A percentile compares a stretch with the other conserved stretches of the same genome.
Conservation (phyloP, 352 stramenopile species). For the Phytophthora hibernalis region DNA sequence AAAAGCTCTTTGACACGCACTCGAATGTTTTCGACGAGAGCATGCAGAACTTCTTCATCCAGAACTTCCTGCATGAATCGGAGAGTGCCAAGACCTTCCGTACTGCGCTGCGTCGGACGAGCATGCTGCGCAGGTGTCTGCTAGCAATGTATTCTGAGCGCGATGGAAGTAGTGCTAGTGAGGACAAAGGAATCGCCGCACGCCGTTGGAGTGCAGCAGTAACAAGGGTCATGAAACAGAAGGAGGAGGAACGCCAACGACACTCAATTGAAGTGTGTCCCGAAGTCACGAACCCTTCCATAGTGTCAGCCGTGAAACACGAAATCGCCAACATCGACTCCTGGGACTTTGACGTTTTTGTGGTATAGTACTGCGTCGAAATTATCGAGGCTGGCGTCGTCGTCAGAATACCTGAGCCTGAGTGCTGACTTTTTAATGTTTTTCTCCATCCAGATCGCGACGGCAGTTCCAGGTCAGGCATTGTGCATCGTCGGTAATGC, state of each 20-base stretch:
- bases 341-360: constrained; percentile 82
- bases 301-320: constrained; percentile 59
- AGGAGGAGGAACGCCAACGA: constrained; percentile 42
- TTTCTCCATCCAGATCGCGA: constrained; percentile 41
- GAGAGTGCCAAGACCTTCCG: constrained; percentile 77
- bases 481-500: constrained; percentile 80
- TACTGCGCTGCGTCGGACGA: constrained; percentile 70
- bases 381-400: background rate
- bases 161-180: constrained; percentile 21
- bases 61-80: constrained; percentile 86
- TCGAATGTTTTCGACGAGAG: constrained; percentile 86
- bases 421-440: constrained; percentile 9
- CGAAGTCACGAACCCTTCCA: constrained; percentile 52
- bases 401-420: background rate
- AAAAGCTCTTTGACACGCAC: constrained; percentile 80
- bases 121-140: constrained; percentile 75
- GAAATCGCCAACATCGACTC: constrained; percentile 60
- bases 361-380: constrained; percentile 46
- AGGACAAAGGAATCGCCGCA: constrained; percentile 37
- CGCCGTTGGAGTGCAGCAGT: constrained; percentile 51
- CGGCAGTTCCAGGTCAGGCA: constrained; percentile 60
- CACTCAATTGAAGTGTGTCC: constrained; percentile 63
- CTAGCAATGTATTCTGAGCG: constrained; percentile 69
- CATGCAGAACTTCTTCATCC: constrained; percentile 89
- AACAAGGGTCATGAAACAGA: constrained; percentile 42